Evolutionary conservation across 2,329 filamentous ascomycete species (phyloP), one percentile per base, ranked within the genome.

Genomic region (Dactylonectria estremocensis): DNA sequence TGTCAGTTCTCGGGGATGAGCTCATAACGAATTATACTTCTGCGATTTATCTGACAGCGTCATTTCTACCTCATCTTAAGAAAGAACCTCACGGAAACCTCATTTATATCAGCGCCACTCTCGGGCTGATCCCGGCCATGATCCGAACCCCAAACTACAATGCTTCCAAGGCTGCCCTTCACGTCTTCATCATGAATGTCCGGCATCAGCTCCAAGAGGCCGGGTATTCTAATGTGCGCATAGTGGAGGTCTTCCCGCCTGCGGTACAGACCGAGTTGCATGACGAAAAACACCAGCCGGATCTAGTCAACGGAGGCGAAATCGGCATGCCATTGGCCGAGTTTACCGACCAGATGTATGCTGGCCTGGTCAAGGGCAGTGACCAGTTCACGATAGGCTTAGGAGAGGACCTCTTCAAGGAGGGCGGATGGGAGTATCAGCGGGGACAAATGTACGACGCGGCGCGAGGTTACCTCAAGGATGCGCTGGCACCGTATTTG

Each of bases 311-410:
- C 2, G 76, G 76, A 0, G 71, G 74, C 3, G 61, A 74, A 24
- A 78, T 83, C 52, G 82, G 82, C 0, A 82, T 83, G 70, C 77
- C 80, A 1, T 69, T 83, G 40, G 77, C 22, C 1, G 76, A 81
- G 28, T 89, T 85, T 69, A 79, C 78, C 2, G 80, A 87, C 0
- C 82, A 83, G 14, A 75, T 75, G 72, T 70, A 68, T 14, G 66
- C 70, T 16, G 74, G 76, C 1, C 58, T 77, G 45, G 56, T 54
- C 1, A 63, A 48, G 49, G 74, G 73, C 0, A 58, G 72, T 33
- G 74, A 76, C 9, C 76, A 76, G 45, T 76, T 76, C 66, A 72
- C 72, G 5, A 56, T 77, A 18, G 73, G 72, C 0, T 71, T 64
- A 0, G 71, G 72, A 1, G 74, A 77, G 49, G 43, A 53, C 1